Percentiles rank a stretch among this genome's conserved stretches.
Conservation (phyloP, 2,329 filamentous ascomycete genomes). For the Thielaviopsis punctulata region DNA sequence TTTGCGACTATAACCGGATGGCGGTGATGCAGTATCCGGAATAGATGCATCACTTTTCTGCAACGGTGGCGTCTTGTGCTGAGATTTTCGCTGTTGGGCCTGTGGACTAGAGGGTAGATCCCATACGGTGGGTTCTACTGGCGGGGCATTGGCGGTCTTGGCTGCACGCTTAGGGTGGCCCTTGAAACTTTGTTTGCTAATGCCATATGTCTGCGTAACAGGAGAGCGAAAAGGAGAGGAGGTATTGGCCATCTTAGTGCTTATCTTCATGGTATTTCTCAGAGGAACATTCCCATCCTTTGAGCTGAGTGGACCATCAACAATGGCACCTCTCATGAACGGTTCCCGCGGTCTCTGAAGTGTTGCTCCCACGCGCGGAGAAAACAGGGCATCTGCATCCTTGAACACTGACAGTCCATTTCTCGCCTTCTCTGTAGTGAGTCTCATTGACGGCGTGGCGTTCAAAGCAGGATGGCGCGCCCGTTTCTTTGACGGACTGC, state of each 20-base stretch:
- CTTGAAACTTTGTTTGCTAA: background rate
- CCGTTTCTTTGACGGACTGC: background rate
- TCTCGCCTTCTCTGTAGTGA: background rate
- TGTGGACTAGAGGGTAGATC: background rate
- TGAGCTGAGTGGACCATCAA: background rate
- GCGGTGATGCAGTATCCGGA: background rate
- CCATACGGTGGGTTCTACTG: background rate
- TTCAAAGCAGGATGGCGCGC: background rate
- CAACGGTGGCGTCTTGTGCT: background rate
- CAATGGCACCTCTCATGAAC: background rate
- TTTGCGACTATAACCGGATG: background rate
- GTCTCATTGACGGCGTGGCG: background rate
- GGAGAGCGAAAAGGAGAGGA: background rate
- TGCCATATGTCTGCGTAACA: background rate
- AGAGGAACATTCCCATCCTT: background rate
- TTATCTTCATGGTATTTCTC: background rate
- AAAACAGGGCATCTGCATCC: background rate
- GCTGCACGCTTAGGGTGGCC: background rate
- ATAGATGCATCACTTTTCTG: background rate
- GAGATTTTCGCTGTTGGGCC: background rate
- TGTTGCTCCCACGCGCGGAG: background rate
- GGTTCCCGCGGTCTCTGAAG: background rate
- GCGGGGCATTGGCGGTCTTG: background rate
- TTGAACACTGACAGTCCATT: background rate
- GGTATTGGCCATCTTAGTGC: background rate